Conservation (phyloP, 495 filamentous ascomycete species). For the Lasiosphaeriaceae sp. region DNA sequence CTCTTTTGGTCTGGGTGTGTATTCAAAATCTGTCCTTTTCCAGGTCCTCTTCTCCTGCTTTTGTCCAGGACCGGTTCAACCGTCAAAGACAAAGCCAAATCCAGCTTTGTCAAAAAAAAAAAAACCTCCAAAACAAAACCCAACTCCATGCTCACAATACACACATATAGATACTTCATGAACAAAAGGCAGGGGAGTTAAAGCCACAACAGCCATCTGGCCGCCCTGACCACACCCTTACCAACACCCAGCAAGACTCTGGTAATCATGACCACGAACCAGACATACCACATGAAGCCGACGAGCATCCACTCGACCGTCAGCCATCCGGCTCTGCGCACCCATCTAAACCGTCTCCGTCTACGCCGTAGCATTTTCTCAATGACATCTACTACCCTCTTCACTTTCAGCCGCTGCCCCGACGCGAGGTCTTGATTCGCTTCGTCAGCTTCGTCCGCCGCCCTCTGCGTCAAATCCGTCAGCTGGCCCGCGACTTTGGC, state of each 20-base stretch:
- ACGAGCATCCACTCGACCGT: slow-evolving; percentile 76
- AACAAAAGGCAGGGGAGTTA: slow-evolving; percentile 18
- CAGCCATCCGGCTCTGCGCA: slow-evolving; percentile 64
- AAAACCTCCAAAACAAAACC: no score
- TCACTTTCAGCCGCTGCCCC: slow-evolving; percentile 69
- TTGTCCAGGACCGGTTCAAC: not conserved
- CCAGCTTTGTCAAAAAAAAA: no score
- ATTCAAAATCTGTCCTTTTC: no score
- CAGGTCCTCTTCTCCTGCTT: no score
- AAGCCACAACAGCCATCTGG: slow-evolving; percentile 80
- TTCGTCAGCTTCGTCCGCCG: slow-evolving; percentile 72
- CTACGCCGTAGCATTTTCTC: slow-evolving; percentile 66
- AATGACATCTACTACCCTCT: slow-evolving; percentile 71
- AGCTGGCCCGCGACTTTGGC: slow-evolving; percentile 34
- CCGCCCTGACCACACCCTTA: slow-evolving; percentile 51
- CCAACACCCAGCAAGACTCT: slow-evolving; percentile 58
- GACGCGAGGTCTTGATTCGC: slow-evolving; percentile 70
- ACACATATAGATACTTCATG: no score
- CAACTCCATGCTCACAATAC: no score
- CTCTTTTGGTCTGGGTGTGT: no score
- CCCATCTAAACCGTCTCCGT: slow-evolving; percentile 67
- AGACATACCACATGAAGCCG: slow-evolving; percentile 79
- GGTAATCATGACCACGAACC: slow-evolving; percentile 71
- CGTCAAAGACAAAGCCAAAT: not conserved
- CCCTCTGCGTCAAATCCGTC: slow-evolving; percentile 55